These are phyloP conservation scores for Aspergillus egyptiacus DNA, from an alignment of 495 filamentous ascomycete genomes.

Conservation along the genomic window DNA sequence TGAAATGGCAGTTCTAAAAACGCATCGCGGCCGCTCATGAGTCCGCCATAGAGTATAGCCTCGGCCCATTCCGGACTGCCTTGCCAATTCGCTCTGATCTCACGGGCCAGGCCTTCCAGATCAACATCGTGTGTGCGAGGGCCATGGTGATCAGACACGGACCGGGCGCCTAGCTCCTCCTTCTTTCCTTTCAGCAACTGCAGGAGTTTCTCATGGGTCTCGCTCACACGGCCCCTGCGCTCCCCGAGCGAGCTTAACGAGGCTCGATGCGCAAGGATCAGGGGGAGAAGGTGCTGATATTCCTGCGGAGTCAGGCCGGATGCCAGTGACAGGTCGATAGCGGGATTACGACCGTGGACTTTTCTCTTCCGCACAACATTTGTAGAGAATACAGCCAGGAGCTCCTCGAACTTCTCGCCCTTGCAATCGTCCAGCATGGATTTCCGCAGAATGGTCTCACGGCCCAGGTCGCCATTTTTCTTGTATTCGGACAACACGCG, in stretches of 20 bases:
- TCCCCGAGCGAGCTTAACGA: constrained; percentile 49
- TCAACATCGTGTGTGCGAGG: constrained; percentile 33
- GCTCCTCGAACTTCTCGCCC: constrained; percentile 73
- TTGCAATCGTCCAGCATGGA: constrained; percentile 91
- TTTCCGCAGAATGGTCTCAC: constrained; percentile 72
- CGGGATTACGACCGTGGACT: constrained; percentile 33
- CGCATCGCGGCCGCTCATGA: constrained; percentile 49
- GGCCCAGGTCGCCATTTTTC: constrained; percentile 74
- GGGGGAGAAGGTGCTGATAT: constrained; percentile 53
- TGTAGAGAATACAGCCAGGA: constrained; percentile 72
- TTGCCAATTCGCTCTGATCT: constrained; percentile 65
- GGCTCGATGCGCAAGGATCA: constrained; percentile 67
- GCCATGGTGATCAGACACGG: constrained; percentile 9
- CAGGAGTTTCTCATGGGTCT: constrained; percentile 57
- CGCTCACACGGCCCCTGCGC: constrained; percentile 28
- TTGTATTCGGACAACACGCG: constrained; percentile 71
- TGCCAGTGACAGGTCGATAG: constrained; percentile 57
- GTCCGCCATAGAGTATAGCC: constrained; percentile 58
- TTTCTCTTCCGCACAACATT: constrained; percentile 63
- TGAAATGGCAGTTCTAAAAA: constrained; percentile 61
- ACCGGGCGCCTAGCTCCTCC: constrained; percentile 35
- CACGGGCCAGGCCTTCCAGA: constrained; percentile 34
- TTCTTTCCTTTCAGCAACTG: constrained; percentile 51
- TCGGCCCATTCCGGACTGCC: constrained; percentile 66
- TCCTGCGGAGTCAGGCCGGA: constrained; percentile 53